Evolutionary conservation across 768 basidiomycete genomes (phyloP).

Genomic region (Leccinum disarticulatum): DNA sequence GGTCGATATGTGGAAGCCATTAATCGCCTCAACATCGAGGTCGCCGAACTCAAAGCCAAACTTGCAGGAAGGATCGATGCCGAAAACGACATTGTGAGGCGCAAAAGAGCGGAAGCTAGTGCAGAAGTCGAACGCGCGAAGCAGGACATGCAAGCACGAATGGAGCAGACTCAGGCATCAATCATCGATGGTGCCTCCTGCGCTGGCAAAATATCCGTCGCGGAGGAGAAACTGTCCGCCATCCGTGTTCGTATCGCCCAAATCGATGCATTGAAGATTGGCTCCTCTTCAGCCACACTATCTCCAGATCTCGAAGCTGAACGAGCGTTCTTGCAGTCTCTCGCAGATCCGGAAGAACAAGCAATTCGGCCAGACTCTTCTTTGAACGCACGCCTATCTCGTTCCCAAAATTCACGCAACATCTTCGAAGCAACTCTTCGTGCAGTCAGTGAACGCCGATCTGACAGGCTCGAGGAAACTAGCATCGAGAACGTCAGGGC

Average conservation of each 20-base stretch:
- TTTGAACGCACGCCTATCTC: slow-evolving; percentile 57
- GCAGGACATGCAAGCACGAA: slow-evolving; percentile 67
- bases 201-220: slow-evolving; percentile 66
- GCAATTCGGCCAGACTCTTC: slow-evolving; percentile 57
- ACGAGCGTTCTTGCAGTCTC: slow-evolving; percentile 60
- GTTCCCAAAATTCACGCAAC: slow-evolving; percentile 70
- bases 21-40: slow-evolving; percentile 80
- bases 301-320: slow-evolving; percentile 71
- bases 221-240: slow-evolving; percentile 63
- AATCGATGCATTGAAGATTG: slow-evolving; percentile 43
- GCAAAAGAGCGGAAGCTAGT: slow-evolving; percentile 69
- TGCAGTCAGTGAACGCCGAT: slow-evolving; percentile 77
- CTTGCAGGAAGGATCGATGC: slow-evolving; percentile 66
- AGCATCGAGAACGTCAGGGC: slow-evolving; percentile 69
- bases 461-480: slow-evolving; percentile 74
- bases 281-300: slow-evolving; percentile 37
- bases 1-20: slow-evolving; percentile 95
- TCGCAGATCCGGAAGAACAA: slow-evolving; percentile 72
- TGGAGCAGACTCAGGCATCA: slow-evolving; percentile 66
- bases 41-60: slow-evolving; percentile 83
- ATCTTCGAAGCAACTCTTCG: slow-evolving; percentile 87
- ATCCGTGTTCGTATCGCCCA: slow-evolving; percentile 63
- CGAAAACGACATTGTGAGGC: slow-evolving; percentile 62
- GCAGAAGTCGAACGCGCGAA: slow-evolving; percentile 74
- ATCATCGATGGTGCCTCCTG: slow-evolving; percentile 78